phyloP scores from a whole-genome alignment of 2,329 filamentous ascomycete genomes.

The Clonostachys byssicola region DNA sequence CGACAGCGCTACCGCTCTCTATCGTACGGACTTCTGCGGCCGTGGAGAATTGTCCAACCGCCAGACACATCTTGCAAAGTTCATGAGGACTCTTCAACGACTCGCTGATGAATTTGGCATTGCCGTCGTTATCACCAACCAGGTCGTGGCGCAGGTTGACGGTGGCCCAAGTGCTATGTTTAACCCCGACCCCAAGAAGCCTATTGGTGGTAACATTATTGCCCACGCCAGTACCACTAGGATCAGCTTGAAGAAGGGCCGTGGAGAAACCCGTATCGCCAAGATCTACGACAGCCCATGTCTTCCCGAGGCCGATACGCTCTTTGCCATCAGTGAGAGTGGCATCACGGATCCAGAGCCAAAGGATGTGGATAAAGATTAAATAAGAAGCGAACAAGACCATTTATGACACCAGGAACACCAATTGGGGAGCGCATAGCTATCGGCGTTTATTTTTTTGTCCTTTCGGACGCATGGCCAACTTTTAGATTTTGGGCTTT shows the following conservation, averaged over 20 bases:
- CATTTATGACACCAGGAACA: neutral
- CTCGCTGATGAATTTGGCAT: slow-evolving; percentile 86
- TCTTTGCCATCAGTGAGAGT: slow-evolving; percentile 96
- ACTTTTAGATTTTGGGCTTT: neutral
- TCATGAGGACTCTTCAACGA: slow-evolving; percentile 79
- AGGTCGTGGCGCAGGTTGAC: slow-evolving; percentile 97
- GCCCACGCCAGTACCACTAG: slow-evolving; percentile 95
- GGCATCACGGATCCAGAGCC: slow-evolving; percentile 94
- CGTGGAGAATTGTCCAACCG: slow-evolving; percentile 93
- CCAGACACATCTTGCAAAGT: slow-evolving; percentile 84
- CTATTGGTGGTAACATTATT: slow-evolving; percentile 98
- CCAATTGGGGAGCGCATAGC: too few relatives aligned
- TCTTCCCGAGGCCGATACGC: slow-evolving; percentile 89
- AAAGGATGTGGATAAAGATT: slow-evolving; percentile 90
- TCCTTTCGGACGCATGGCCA: too few relatives aligned
- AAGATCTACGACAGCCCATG: slow-evolving; percentile 99
- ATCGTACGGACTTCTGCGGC: slow-evolving; percentile 95
- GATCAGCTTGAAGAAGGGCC: slow-evolving; percentile 91
- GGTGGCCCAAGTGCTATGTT: slow-evolving; percentile 97
- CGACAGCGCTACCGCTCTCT: slow-evolving; percentile 91
- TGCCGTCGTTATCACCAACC: slow-evolving; percentile 97
- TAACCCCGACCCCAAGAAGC: slow-evolving; percentile 98
- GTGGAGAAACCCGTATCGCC: slow-evolving; percentile 92
- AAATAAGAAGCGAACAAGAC: slow-evolving; percentile 4
- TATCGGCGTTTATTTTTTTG: too few relatives aligned